These are phyloP conservation scores for Fragaria nilgerrensis DNA, from an alignment of 306 rosid species.

Conservation along the genomic window DNA sequence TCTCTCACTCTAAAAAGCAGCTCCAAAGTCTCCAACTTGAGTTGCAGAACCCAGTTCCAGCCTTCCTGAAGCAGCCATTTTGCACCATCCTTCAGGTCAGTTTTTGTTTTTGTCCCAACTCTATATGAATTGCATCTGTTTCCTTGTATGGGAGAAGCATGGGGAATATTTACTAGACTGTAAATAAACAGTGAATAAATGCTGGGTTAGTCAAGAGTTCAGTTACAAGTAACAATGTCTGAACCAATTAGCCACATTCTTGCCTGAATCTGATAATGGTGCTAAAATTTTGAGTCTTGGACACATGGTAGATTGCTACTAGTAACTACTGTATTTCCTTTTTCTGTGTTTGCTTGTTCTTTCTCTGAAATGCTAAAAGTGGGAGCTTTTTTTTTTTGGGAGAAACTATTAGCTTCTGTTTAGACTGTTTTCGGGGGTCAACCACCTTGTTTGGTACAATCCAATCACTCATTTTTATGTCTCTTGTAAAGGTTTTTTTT, in stretches of 20 bases:
- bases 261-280: constrained; percentile 8
- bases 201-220: not conserved
- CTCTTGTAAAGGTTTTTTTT: not conserved
- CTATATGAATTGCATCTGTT: not conserved
- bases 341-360: not conserved
- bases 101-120: not conserved
- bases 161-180: not conserved
- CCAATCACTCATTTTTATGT: no score
- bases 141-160: not conserved
- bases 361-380: not conserved
- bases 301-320: not conserved
- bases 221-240: constrained; percentile 11
- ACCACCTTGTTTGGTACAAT: no score
- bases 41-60: constrained; percentile 30
- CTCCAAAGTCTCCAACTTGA: not conserved
- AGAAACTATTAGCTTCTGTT: not conserved
- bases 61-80: constrained; percentile 32
- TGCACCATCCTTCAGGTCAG: constrained; percentile 44
- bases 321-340: not conserved
- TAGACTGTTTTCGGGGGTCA: not conserved
- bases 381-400: not conserved
- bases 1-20: constrained; percentile 17
- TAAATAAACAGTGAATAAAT: not conserved
- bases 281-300: not conserved
- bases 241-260: not conserved